Evolutionary conservation across 2,329 filamentous ascomycete species (phyloP), one percentile per base, ranked within the genome.

Genomic region (Lomentospora prolificans): DNA sequence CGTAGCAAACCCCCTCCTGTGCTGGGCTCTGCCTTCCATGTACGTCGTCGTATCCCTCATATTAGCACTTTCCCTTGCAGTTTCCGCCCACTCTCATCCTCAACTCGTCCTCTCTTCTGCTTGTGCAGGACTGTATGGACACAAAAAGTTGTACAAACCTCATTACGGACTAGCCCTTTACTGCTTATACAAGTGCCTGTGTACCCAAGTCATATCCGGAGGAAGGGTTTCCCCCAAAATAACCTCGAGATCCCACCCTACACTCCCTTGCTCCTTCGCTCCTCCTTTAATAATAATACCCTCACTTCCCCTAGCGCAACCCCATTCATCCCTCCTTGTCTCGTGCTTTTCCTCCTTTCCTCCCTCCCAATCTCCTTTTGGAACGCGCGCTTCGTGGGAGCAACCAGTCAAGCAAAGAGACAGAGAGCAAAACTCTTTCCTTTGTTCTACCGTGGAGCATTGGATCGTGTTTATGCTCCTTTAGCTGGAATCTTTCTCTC

Each of bases 211-310:
- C 22, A 48, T 48, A 48, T 48, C 44, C 44, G 17, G 17, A 48
- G 44, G 44, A 27, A 22, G 44, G 17, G 44, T 22, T 17, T 25
- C 22, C 44, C 44, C 44, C 44, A 48, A 48, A 48, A 48, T 48
- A 48, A 17, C 44, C 44, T 48, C 44, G 44, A 17, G 24, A 48
- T 48, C 44, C 44, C 22, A 48, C 44, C 44, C 22, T 48, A 48
- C 44, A n/a, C 44, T 48, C 44, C 44, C 44, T 22, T 48, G 44
- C 22, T 48, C 44, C 22, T 48, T 48, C 44, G 17, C 44, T 48
- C 44, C 44, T 48, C 44, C 44, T 48, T 48, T 48, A 48, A 48
- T 48, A 48, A 48, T 48, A 48, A 25, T 27, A 48, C 44, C 44
- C 44, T 48, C 44, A 48, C 44, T 48, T 25, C 22, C 22, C 22